Evolutionary conservation across 2,329 filamentous ascomycete genomes (phyloP).

Genomic region (Trichophyton simii): DNA sequence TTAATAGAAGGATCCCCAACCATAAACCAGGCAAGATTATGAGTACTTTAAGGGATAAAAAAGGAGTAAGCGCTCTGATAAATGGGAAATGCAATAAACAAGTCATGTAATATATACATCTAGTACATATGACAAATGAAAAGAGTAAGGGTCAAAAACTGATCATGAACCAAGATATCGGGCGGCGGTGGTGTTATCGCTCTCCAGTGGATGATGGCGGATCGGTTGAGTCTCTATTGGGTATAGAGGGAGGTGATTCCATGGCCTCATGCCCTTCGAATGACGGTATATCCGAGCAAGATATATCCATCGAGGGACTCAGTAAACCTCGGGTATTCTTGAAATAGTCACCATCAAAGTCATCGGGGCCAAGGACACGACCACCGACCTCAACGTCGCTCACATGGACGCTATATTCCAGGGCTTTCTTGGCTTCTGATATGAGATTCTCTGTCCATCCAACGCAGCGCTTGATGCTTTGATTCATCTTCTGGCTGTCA

Average conservation of each 20-base stretch:
- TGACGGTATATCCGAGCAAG: neutral
- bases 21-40: neutral
- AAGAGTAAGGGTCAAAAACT: neutral
- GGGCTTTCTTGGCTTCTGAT: constrained; percentile 71
- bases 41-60: neutral
- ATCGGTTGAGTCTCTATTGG: neutral
- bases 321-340: constrained; percentile 21
- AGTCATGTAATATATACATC: neutral
- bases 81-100: neutral
- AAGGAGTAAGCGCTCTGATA: neutral
- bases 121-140: neutral
- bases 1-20: neutral
- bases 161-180: neutral
- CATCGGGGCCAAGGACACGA: constrained; percentile 60
- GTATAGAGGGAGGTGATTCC: neutral
- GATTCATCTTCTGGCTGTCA: constrained; percentile 90
- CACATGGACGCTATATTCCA: constrained; percentile 67
- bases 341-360: constrained; percentile 35
- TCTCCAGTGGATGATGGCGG: neutral
- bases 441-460: constrained; percentile 86
- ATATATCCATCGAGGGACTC: constrained; percentile 17
- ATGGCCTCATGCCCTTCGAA: too few relatives aligned
- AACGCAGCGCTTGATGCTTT: constrained; percentile 79
- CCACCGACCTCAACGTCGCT: constrained; percentile 74
- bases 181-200: neutral